phyloP scores from a whole-genome alignment of 371 early-diverging fungal genomes.

The Mucor saturninus region DNA sequence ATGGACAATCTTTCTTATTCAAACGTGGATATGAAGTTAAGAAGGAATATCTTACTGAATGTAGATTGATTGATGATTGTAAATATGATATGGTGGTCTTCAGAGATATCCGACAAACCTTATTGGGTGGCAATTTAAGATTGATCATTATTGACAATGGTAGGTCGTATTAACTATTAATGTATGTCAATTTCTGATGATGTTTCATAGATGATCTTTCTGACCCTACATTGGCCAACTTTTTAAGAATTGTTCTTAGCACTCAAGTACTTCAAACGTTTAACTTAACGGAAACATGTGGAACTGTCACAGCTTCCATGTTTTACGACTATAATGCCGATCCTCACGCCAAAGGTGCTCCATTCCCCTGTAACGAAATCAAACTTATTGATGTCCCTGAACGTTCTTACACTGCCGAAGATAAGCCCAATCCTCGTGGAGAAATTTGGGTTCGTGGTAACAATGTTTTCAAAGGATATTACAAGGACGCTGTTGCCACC shows the following conservation, averaged over 20 bases:
- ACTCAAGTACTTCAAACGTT: conserved; percentile 61
- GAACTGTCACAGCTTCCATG: conserved; percentile 56
- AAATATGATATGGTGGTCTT: conserved; percentile 57
- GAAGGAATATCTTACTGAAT: conserved; percentile 38
- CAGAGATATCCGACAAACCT: conserved; percentile 52
- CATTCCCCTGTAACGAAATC: conserved; percentile 79
- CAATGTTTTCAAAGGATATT: conserved; percentile 55
- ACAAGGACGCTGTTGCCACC: conserved; percentile 59
- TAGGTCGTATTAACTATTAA: conserved; percentile 2
- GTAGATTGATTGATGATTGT: conserved; percentile 49
- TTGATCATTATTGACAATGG: conserved; percentile 58
- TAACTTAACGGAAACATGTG: conserved; percentile 67
- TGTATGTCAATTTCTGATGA: not conserved
- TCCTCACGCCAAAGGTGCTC: conserved; percentile 64
- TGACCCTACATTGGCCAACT: conserved; percentile 37
- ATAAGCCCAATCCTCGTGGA: conserved; percentile 82
- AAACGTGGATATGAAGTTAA: conserved; percentile 49
- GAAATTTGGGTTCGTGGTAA: conserved; percentile 65
- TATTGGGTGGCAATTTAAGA: conserved; percentile 89
- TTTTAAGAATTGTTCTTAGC: conserved; percentile 58
- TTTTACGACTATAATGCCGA: conserved; percentile 60
- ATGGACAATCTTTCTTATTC: conserved; percentile 53
- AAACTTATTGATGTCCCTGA: conserved; percentile 87
- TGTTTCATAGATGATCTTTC: conserved; percentile 48
- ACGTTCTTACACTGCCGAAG: conserved; percentile 63